Conservation (phyloP, 805 yeast genomes). For the Saccharomycopsis guyanensis region DNA sequence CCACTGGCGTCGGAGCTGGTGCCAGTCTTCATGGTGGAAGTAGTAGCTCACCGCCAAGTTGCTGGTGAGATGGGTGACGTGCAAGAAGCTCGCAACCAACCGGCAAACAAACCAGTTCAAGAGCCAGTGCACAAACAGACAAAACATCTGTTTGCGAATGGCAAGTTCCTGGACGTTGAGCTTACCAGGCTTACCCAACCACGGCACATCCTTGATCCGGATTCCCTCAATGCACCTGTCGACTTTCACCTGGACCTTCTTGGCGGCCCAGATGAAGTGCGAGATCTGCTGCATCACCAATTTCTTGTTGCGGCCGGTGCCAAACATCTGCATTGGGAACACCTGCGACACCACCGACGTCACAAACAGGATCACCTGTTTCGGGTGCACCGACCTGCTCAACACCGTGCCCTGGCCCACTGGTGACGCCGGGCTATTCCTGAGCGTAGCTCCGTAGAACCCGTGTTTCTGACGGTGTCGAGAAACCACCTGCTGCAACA, state of each 20-base stretch:
- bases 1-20: constrained; percentile 34
- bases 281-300: constrained; percentile 33
- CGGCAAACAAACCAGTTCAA: constrained; percentile 38
- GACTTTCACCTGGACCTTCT: constrained; percentile 30
- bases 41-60: constrained; percentile 33
- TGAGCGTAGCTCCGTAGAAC: background rate
- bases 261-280: constrained; percentile 31
- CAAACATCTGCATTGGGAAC: constrained; percentile 47
- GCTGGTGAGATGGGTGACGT: constrained; percentile 53
- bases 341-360: constrained; percentile 37
- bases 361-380: constrained; percentile 36
- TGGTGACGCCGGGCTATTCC: background rate
- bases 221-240: constrained; percentile 31
- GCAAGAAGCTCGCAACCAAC: constrained; percentile 49
- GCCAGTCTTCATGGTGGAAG: constrained; percentile 59
- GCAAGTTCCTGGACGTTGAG: constrained; percentile 36
- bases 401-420: background rate
- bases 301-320: constrained; percentile 42
- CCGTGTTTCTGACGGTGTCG: background rate
- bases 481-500: background rate
- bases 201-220: constrained; percentile 38
- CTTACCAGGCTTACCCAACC: constrained; percentile 40
- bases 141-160: constrained; percentile 32
- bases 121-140: constrained; percentile 50
- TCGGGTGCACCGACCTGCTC: background rate